phyloP scores from a whole-genome alignment of 2,329 filamentous ascomycete genomes.

The Mycosphaerella arachidis region DNA sequence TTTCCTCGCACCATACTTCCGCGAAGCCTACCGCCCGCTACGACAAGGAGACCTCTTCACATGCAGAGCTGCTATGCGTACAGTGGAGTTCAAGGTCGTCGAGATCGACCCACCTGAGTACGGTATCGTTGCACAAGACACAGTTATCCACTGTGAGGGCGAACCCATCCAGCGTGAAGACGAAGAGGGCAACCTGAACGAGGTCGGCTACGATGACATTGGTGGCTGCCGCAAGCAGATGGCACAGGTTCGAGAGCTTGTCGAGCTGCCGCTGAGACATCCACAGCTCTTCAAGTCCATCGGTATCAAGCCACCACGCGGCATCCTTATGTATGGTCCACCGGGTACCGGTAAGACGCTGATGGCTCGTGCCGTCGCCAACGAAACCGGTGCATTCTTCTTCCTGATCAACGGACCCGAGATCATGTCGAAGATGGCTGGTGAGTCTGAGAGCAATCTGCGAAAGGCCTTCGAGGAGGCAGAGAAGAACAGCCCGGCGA shows the following conservation, averaged over 20 bases:
- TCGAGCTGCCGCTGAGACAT: slow-evolving; percentile 92
- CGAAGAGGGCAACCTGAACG: slow-evolving; percentile 98
- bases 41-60: slow-evolving; percentile 97
- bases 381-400: slow-evolving; percentile 98
- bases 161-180: slow-evolving; percentile 96
- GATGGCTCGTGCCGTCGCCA: slow-evolving; percentile 97
- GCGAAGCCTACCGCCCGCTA: slow-evolving; percentile 95
- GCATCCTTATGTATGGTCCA: slow-evolving; percentile 89
- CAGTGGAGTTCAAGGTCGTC: slow-evolving; percentile 99
- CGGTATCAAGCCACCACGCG: slow-evolving; percentile 97
- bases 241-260: slow-evolving; percentile 98
- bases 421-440: slow-evolving; percentile 99
- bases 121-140: slow-evolving; percentile 97
- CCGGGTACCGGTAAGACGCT: slow-evolving; percentile 99
- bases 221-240: slow-evolving; percentile 99
- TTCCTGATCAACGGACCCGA: slow-evolving; percentile 99
- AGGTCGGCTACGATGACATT: slow-evolving; percentile 98
- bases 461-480: slow-evolving; percentile 99
- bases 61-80: slow-evolving; percentile 94
- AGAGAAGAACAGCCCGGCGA: slow-evolving; percentile 98
- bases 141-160: slow-evolving; percentile 97
- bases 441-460: slow-evolving; percentile 96
- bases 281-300: slow-evolving; percentile 99
- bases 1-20: slow-evolving; percentile 98
- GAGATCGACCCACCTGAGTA: slow-evolving; percentile 98